These are phyloP conservation scores for Myrmaecium sp. DNA, from an alignment of 2,329 filamentous ascomycete genomes.

Conservation along the genomic window DNA sequence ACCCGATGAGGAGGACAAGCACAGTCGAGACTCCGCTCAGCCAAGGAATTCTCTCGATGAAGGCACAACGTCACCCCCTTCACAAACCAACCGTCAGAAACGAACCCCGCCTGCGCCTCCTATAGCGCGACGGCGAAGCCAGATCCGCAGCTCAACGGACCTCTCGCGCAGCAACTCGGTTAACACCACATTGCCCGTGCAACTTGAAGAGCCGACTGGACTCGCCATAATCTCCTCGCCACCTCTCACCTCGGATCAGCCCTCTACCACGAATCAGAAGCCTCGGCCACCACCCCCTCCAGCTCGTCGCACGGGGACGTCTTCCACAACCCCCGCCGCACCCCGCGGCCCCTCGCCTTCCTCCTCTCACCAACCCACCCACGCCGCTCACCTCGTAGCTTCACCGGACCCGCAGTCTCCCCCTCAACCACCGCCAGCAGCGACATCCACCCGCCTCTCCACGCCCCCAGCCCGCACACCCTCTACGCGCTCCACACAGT, in stretches of 20 bases:
- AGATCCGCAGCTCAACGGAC: slow-evolving; percentile 14
- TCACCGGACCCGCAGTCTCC: not conserved
- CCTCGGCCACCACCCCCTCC: slow-evolving; percentile 16
- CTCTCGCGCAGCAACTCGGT: slow-evolving; percentile 18
- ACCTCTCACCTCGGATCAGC: slow-evolving; percentile 7
- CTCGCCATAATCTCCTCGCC: slow-evolving; percentile 7
- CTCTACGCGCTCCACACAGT: slow-evolving; percentile 2
- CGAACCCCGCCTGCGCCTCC: slow-evolving; percentile 18
- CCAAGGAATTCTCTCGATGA: too few relatives aligned
- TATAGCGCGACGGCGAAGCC: slow-evolving; percentile 17
- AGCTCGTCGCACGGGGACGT: slow-evolving; percentile 15
- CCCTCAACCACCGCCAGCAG: not conserved
- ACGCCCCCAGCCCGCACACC: not conserved
- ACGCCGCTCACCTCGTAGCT: not conserved
- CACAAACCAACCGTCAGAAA: slow-evolving; percentile 11
- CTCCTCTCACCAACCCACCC: slow-evolving; percentile 10
- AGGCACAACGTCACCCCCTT: too few relatives aligned
- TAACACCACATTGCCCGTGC: slow-evolving; percentile 18
- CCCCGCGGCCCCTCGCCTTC: slow-evolving; percentile 15
- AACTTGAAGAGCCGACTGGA: slow-evolving; percentile 17
- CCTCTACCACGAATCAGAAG: slow-evolving; percentile 7
- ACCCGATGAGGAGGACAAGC: slow-evolving; percentile 6
- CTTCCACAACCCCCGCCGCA: slow-evolving; percentile 9
- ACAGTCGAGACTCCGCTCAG: slow-evolving; percentile 7
- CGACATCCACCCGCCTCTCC: too few relatives aligned